Evolutionary conservation across 306 rosid genomes (phyloP), one percentile per base, ranked within the genome.

Genomic region (Comarum palustre): DNA sequence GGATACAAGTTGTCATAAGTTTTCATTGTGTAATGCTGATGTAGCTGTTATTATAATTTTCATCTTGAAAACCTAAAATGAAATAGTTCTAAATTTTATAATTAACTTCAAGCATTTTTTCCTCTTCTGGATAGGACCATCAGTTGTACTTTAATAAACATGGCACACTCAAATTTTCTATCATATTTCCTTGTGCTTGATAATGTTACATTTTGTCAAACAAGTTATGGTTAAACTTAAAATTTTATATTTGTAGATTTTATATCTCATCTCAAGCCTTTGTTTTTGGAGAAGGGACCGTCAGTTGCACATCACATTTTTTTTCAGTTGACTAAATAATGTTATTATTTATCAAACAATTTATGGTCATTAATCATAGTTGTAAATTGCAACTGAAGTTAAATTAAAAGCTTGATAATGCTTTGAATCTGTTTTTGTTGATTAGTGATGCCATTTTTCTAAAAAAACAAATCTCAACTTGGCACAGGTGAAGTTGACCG

Each of bases 401-500:
- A 34, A 14, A 34, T 7, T 10, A 69, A 22, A 15, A 22, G 46
- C 46, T 50, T 22, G 13, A 14, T 61, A n/a, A 16, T 25, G 4
- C 39, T 34, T 48, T 65, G 24, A 42, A 52, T 68, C 16, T 55
- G 74, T 16, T 55, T 51, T 80, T 75, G 27, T 43, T 17, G 31
- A 61, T 8, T 19, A 19, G 31, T 72, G 58, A 22, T 64, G 65
- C 43, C 36, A 12, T 22, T 52, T 20, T 20, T 52, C 59, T 52
- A 9, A 52, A 8, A 15, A 20, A 52, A 10, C 15, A 20, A 20
- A 20, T 52, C 24, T 38, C 55, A 25, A 24, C 22, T 52, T 52
- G 59, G 29, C 57, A 52, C 59, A 94, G 99, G 99, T 76, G 99
- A 95, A 84, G 97, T 90, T 73, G 99, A 95, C 71, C 87, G 96